phyloP scores from a whole-genome alignment of 179 eudicot genomes.

The Silene noctiflora region DNA sequence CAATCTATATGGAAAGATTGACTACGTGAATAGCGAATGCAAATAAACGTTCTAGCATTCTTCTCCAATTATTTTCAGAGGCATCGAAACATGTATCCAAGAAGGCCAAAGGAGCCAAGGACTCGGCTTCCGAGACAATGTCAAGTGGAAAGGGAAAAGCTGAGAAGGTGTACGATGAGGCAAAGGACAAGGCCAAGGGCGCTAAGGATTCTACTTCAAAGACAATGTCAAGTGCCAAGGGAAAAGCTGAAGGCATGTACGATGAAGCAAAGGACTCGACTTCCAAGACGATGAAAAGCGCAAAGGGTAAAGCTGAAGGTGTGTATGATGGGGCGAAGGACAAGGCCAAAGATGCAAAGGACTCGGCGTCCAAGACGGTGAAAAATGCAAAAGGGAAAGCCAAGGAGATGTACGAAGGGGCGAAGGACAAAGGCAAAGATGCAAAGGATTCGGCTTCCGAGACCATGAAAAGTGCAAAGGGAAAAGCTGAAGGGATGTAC shows the following conservation, averaged over 20 bases:
- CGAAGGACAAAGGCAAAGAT: neutral
- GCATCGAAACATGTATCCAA: constrained; percentile 5
- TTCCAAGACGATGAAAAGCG: neutral
- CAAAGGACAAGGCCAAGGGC: constrained; percentile 3
- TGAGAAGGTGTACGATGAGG: neutral
- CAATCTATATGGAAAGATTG: no score
- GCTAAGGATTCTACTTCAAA: neutral
- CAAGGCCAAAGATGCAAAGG: neutral
- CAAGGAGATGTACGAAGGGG: neutral
- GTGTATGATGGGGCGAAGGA: constrained; percentile 10
- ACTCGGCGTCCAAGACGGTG: neutral
- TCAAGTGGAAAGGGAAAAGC: constrained; percentile 9
- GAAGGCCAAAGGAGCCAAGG: constrained; percentile 14
- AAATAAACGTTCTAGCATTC: neutral
- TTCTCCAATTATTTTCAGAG: neutral
- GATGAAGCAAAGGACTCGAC: neutral
- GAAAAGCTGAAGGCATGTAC: neutral
- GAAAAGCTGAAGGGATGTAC: neutral
- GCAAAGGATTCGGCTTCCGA: neutral
- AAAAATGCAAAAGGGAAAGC: neutral
- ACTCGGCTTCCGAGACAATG: constrained; percentile 1
- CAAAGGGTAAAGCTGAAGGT: neutral
- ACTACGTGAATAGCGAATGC: no score
- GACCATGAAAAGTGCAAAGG: neutral
- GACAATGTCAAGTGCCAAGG: constrained; percentile 5